These are phyloP conservation scores for Sideroxylon spinosum DNA, from an alignment of 179 eudicot species.

Conservation along the genomic window DNA sequence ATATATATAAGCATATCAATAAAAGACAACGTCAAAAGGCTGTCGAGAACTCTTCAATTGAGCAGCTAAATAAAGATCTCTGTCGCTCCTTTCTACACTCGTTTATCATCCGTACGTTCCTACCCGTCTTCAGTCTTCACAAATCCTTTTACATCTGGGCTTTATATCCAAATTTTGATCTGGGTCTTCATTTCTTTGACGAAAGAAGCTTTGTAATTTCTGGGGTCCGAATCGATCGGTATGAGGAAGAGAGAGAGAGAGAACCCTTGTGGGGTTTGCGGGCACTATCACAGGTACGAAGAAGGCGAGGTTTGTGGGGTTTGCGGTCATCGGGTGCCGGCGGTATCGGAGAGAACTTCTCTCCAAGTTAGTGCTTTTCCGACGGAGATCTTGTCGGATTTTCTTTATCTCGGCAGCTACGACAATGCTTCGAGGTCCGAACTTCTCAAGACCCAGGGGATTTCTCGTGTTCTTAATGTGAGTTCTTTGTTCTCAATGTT, in stretches of 20 bases:
- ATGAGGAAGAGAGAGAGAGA: conserved; percentile 94
- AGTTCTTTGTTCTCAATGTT: not conserved
- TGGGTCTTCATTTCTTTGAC: conserved; percentile 13
- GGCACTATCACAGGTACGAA: conserved; percentile 89
- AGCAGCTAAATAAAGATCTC: too few species aligned
- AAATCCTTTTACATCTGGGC: conserved; percentile 3
- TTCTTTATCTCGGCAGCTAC: conserved; percentile 75
- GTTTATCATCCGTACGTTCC: not conserved
- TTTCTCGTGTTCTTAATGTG: conserved; percentile 85
- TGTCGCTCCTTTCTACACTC: too few species aligned
- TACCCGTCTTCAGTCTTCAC: not conserved
- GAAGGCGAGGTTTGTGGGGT: conserved; percentile 88
- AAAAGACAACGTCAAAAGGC: too few species aligned
- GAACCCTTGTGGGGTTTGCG: conserved; percentile 76
- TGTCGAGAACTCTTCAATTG: too few species aligned
- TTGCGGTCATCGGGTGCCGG: conserved; percentile 78
- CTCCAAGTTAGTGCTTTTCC: conserved; percentile 69
- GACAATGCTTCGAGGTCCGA: conserved; percentile 84
- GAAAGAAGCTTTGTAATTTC: conserved; percentile 9
- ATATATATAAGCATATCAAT: not conserved
- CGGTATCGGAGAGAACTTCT: conserved; percentile 33
- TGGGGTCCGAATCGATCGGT: conserved; percentile 16
- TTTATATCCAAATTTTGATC: conserved; percentile 12
- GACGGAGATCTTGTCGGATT: conserved; percentile 81
- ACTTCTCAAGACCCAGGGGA: conserved; percentile 75